phyloP scores from a whole-genome alignment of 2,329 filamentous ascomycete species.

The Fusarium pseudoanthophilum region DNA sequence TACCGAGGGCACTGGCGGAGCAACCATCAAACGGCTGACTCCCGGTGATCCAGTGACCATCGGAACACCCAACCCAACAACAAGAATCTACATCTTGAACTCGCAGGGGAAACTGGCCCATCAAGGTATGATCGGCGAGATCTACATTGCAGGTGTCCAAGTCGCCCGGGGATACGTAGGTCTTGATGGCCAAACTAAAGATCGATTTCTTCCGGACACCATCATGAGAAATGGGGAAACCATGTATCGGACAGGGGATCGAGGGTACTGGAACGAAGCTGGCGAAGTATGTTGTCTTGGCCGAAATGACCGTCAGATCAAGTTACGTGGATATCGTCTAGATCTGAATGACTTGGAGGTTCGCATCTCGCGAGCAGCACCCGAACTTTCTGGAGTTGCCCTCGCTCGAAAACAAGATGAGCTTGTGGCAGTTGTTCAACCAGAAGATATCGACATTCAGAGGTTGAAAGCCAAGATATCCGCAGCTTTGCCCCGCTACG shows the following conservation, averaged over 20 bases:
- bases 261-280: not conserved
- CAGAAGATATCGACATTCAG: not conserved
- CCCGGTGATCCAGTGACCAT: not conserved
- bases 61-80: not conserved
- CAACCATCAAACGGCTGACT: not conserved
- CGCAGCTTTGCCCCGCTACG: not conserved
- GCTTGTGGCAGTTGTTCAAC: not conserved
- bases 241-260: not conserved
- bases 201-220: not conserved
- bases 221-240: not conserved
- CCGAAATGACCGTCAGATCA: not conserved
- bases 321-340: not conserved
- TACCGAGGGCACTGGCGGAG: not conserved
- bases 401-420: not conserved
- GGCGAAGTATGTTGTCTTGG: not conserved
- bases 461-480: not conserved
- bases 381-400: not conserved
- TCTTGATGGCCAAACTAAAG: not conserved
- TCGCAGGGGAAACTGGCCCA: not conserved
- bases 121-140: not conserved
- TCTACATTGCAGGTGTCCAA: not conserved
- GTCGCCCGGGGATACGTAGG: not conserved
- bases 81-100: not conserved
- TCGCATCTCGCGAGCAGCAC: not conserved
- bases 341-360: not conserved